phyloP scores from a whole-genome alignment of 139 green algal genomes.

The Picochlorum sp. region DNA sequence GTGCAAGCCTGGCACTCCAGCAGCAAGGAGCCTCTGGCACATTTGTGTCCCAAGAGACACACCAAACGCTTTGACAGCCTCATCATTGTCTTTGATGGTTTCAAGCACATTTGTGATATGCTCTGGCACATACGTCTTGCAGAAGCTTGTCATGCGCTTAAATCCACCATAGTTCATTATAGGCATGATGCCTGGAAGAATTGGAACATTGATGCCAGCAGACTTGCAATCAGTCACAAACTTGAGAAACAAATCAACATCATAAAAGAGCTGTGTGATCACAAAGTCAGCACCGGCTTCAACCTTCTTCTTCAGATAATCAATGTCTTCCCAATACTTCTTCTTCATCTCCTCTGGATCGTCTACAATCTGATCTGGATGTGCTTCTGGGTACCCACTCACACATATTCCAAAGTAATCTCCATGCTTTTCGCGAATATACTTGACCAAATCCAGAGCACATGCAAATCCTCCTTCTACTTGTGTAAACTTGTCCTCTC shows the following conservation, averaged over 20 bases:
- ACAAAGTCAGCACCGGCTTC: constrained; percentile 90
- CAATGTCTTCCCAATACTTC: constrained; percentile 79
- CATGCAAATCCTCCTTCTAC: constrained; percentile 88
- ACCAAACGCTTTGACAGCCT: constrained; percentile 74
- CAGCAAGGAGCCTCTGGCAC: constrained; percentile 78
- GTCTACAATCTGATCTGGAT: constrained; percentile 87
- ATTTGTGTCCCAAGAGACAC: constrained; percentile 82
- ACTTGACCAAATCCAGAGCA: constrained; percentile 89
- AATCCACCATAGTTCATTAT: constrained; percentile 95
- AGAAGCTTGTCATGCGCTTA: constrained; percentile 97
- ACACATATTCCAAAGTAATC: constrained; percentile 94
- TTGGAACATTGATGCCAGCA: constrained; percentile 81
- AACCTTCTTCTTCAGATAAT: constrained; percentile 95
- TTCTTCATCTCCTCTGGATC: constrained; percentile 62
- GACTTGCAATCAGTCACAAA: constrained; percentile 63
- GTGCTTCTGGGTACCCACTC: constrained; percentile 91
- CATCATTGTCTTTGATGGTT: constrained; percentile 91
- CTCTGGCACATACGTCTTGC: constrained; percentile 84
- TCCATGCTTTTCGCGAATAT: constrained; percentile 81
- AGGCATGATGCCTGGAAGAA: constrained; percentile 96
- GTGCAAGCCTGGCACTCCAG: constrained; percentile 69
- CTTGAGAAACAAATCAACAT: constrained; percentile 78
- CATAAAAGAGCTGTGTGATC: constrained; percentile 96
- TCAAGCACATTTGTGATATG: constrained; percentile 71
- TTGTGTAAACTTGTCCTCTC: constrained; percentile 73